Evolutionary conservation across 2,329 filamentous ascomycete genomes (phyloP).

Genomic region (Fusarium nygamai): DNA sequence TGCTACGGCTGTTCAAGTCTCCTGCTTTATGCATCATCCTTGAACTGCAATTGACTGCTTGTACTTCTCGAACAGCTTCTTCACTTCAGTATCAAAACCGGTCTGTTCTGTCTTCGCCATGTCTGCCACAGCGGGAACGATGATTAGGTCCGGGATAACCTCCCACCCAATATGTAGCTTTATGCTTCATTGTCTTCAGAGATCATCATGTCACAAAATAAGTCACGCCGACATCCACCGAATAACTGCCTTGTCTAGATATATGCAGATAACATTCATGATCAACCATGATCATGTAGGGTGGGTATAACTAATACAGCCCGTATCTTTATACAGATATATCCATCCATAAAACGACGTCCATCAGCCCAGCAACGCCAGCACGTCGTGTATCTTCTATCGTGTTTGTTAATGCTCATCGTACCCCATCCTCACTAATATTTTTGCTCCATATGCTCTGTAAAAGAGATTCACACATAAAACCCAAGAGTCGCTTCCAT

Average conservation of each 20-base stretch:
- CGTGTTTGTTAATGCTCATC: slow-evolving; percentile 15
- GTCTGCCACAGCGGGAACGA: not conserved
- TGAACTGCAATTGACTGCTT: not conserved
- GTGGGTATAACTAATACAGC: not conserved
- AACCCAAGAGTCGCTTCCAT: slow-evolving; percentile 22
- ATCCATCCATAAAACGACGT: not conserved
- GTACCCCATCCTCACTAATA: not conserved
- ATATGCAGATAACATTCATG: slow-evolving; percentile 6
- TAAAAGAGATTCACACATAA: not conserved
- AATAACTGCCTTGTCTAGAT: slow-evolving; percentile 3
- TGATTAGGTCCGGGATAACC: not conserved
- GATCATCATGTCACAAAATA: not conserved
- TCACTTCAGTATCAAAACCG: not conserved
- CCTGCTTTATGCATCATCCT: not conserved
- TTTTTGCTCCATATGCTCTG: slow-evolving; percentile 3
- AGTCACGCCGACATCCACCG: not conserved
- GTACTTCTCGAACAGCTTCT: not conserved
- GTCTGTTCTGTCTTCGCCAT: not conserved
- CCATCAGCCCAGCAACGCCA: slow-evolving; percentile 14
- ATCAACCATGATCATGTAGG: not conserved
- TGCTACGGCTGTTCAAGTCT: too few species aligned
- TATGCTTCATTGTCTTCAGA: not conserved
- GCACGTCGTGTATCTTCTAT: slow-evolving; percentile 24
- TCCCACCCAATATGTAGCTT: not conserved
- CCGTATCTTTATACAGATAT: not conserved